Conservation (phyloP, 1,284 basidiomycete species). For the Athelia psychrophila region DNA sequence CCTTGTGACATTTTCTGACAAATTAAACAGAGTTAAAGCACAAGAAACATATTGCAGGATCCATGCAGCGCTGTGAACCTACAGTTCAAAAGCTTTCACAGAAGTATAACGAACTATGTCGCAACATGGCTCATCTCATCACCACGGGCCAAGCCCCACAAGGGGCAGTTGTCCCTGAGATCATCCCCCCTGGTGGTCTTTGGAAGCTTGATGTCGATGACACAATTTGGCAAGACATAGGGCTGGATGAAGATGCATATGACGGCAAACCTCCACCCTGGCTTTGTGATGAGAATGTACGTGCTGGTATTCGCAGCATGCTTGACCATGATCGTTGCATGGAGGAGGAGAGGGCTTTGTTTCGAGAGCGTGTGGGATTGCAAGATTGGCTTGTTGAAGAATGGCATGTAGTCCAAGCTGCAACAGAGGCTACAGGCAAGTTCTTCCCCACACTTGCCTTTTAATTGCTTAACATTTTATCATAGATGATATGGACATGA, state of each 20-base stretch:
- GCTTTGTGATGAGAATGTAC: conserved; percentile 14
- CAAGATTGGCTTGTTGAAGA: conserved; percentile 16
- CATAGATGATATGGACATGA: too few relatives aligned
- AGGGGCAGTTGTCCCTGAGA: conserved; percentile 8
- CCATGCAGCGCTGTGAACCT: conserved; percentile 7
- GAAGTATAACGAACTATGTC: conserved; percentile 13
- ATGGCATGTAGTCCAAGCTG: conserved; percentile 5
- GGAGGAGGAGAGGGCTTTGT: conserved; percentile 14
- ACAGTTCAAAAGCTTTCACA: conserved; percentile 7
- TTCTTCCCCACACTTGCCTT: too few relatives aligned
- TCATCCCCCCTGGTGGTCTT: conserved; percentile 15
- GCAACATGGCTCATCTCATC: conserved; percentile 6
- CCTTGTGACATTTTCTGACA: not conserved
- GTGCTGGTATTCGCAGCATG: conserved; percentile 14
- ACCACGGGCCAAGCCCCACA: conserved; percentile 6
- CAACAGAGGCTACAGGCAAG: too few relatives aligned
- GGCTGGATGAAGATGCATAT: conserved; percentile 16
- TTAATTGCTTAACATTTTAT: too few relatives aligned
- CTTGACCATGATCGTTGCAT: conserved; percentile 14
- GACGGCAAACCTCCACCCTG: conserved; percentile 12
- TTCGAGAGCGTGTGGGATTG: conserved; percentile 10
- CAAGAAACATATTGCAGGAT: not conserved
- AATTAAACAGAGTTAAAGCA: conserved; percentile 6
- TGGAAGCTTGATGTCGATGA: conserved; percentile 24
- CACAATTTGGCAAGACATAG: conserved; percentile 25